These are phyloP conservation scores for Rosa hybrid DNA, from an alignment of 331 rosid genomes.

Conservation along the genomic window DNA sequence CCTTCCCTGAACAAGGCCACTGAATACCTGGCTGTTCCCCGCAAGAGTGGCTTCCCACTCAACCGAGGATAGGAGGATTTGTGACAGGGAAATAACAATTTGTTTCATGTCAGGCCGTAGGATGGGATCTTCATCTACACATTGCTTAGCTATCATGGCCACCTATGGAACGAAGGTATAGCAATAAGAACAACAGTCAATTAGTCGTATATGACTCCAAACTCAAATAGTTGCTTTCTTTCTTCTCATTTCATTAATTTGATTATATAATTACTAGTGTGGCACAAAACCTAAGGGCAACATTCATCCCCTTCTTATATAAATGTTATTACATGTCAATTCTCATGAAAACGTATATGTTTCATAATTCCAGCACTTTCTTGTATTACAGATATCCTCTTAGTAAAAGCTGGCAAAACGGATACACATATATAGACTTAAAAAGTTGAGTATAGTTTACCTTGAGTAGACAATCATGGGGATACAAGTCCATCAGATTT, in stretches of 20 bases:
- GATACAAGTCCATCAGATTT: constrained; percentile 88
- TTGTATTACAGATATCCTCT: not conserved
- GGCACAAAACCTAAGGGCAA: not conserved
- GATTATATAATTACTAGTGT: not conserved
- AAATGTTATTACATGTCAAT: not conserved
- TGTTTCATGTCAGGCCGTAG: constrained; percentile 90
- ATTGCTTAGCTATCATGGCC: constrained; percentile 89
- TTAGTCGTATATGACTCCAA: not conserved
- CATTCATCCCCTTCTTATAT: not conserved
- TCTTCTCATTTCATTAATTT: not conserved
- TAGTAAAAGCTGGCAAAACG: not conserved
- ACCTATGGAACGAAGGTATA: constrained; percentile 37
- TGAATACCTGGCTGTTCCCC: constrained; percentile 96
- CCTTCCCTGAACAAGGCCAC: constrained; percentile 99
- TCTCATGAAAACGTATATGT: not conserved
- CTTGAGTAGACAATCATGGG: constrained; percentile 96
- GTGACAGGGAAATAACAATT: constrained; percentile 84
- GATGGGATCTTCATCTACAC: constrained; percentile 92
- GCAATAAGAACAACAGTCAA: not conserved
- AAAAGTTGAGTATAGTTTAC: constrained; percentile 30
- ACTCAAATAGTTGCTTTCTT: constrained; percentile 1
- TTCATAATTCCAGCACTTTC: not conserved
- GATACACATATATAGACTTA: not conserved
- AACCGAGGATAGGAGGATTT: constrained; percentile 79
- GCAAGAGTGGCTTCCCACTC: constrained; percentile 99